Conservation (phyloP, 495 filamentous ascomycete genomes). For the Sphaerosporella brunnea region DNA sequence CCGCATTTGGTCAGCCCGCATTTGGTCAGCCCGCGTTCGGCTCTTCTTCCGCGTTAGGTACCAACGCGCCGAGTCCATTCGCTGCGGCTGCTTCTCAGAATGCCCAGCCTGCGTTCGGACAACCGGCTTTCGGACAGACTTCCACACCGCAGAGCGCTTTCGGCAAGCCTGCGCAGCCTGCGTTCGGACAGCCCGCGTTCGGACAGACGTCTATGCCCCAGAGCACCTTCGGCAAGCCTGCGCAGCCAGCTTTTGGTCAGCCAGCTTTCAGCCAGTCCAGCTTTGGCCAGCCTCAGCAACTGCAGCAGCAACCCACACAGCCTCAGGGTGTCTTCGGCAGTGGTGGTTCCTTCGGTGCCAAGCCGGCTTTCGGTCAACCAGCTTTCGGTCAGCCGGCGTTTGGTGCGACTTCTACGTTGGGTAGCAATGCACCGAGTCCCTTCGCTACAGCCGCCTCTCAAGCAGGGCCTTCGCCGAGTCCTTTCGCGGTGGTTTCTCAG, state of each 20-base stretch:
- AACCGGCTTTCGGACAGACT: conserved; percentile 22
- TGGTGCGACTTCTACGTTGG: conserved; percentile 24
- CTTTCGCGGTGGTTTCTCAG: neutral
- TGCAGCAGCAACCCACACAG: neutral
- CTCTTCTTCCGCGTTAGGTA: neutral
- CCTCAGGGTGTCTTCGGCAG: neutral
- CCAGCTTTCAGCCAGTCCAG: conserved; percentile 15
- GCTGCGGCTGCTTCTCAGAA: neutral
- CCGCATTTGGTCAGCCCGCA: conserved; percentile 25
- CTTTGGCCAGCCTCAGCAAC: neutral
- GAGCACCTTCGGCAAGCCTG: conserved; percentile 25
- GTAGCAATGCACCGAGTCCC: conserved; percentile 4
- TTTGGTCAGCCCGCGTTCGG: conserved; percentile 20
- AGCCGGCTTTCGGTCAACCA: conserved; percentile 22
- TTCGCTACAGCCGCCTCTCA: conserved; percentile 1
- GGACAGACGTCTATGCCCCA: conserved; percentile 21
- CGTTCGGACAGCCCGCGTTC: conserved; percentile 29
- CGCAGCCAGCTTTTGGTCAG: conserved; percentile 23
- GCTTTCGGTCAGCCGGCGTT: conserved; percentile 25
- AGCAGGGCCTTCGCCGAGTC: neutral
- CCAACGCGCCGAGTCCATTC: neutral
- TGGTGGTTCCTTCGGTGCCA: conserved; percentile 3
- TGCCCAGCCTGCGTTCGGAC: conserved; percentile 19
- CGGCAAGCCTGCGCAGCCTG: conserved; percentile 14
- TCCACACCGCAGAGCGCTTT: conserved; percentile 23